Base-by-base conservation (phyloP, 164 flowering plant genomes). In the Vitis rotundifolia region DNA sequence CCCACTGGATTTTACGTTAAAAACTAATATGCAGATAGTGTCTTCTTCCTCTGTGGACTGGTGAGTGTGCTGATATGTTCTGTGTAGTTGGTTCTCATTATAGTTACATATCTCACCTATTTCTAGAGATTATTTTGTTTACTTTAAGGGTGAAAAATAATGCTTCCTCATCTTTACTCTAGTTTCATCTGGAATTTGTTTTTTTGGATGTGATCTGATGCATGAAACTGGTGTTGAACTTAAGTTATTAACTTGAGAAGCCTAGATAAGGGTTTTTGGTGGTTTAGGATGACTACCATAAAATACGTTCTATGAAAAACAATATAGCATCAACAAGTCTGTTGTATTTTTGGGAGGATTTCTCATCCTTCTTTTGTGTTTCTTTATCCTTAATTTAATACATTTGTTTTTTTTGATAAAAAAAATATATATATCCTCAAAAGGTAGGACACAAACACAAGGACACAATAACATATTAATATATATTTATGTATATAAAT, bases 1-100 rank as follows among this genome's bases (percentile, higher is more conserved):
- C 70, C 96, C 93, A 60, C 59, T 89, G 52, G 96, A 91, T 82
- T 76, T 89, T 64, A 87, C 91, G 26, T 70, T 91, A 48, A 91
- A 89, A 80, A 80, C 93, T 59, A 63, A 67, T 47, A 80, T 91
- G 82, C 79, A 89, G 28, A 64, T 91, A 59, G 70, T 85, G 59
- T 81, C 85, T 9, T 85, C 90, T 22, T 85, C 89, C 59, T 82
- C 96, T 16, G 80, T 87, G 68, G 81, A 75, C 65, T 81, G 91
- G 92, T 90, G 69, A 75, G 87, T 76, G 59, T 69, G 9, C 2
- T 49, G 11, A 8, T 65, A 4, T 51, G n/a, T 22, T 26, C 7
- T 15, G n/a, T 66, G 12, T 49, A 22, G 11, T n/a, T 15, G 8
- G 19, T 67, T 67, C 52, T 6, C 65, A 37, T 66, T 8, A 10